Evolutionary conservation across 169 alveolate genomes (phyloP), one percentile per base, ranked within the genome.

Genomic region (Plasmodium fragile): DNA sequence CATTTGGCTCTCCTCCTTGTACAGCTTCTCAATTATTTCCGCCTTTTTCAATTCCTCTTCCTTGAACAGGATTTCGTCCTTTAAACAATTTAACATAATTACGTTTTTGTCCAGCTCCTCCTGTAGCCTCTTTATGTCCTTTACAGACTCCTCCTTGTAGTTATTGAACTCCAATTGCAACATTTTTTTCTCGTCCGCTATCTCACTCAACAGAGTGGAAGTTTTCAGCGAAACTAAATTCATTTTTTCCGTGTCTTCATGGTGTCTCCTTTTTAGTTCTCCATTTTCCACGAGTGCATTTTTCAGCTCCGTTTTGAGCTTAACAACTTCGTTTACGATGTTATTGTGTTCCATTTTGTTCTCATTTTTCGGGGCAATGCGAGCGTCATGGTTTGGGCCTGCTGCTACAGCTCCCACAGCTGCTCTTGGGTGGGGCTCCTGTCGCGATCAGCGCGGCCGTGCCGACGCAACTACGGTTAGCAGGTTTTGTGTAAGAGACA

Each of bases 31-130:
- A 49, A 91, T 80, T 45, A 91, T 45, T 65, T 91, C 84, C 22
- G 92, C 91, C 75, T 91, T 91, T 70, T 36, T 79, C 73, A 91
- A 73, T 55, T 91, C 94, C 73, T 91, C 94, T 79, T 91, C 94
- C 55, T 91, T 91, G 82, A 49, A 91, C 4, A 91, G 65, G 3
- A 91, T 79, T 91, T 91, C 94, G 55, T 91, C 94, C 75, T 91
- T 91, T 22, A 91, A 45, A 28, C 92, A 81, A 34, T 91, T 91
- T 59, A 91, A 36, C 92, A 91, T 81, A 49, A 91, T 55, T 2
- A 91, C 94, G 73, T 91, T 91, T 80, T 91, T 91, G 55, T 91
- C 94, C 11, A 91, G 82, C 45, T 91, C 94, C 5, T 91, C 94
- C 82, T 91, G 94, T 81, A 91, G 22, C 39, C 94, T 55, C 82